Percentiles rank a stretch among this genome's conserved stretches.
Evolutionary conservation across 371 early-diverging fungal genomes (phyloP).

Genomic region (Homolaphlyctis polyrhiza): DNA sequence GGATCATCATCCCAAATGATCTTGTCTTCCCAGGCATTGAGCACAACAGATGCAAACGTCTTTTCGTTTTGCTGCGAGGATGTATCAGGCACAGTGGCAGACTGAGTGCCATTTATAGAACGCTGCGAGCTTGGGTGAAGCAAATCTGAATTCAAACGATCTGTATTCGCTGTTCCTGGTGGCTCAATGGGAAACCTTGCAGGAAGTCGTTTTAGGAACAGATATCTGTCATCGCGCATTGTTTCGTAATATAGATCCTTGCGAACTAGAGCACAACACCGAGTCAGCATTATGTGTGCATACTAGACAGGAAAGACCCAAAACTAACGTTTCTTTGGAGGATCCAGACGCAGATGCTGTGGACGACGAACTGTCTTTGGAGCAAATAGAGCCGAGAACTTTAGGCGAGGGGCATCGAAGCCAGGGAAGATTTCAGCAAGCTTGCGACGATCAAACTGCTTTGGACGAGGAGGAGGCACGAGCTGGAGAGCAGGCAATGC

Average conservation of each 20-base stretch:
- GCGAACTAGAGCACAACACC: slow-evolving; percentile 10
- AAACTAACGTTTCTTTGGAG: not conserved
- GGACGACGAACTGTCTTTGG: slow-evolving; percentile 15
- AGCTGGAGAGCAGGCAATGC: not conserved
- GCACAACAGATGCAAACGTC: slow-evolving; percentile 49
- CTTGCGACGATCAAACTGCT: slow-evolving; percentile 20
- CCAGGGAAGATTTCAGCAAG: slow-evolving; percentile 35
- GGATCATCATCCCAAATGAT: slow-evolving; percentile 73
- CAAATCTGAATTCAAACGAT: too few relatives aligned
- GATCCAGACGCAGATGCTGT: slow-evolving; percentile 11
- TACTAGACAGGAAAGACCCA: not conserved
- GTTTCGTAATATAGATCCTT: slow-evolving; percentile 19
- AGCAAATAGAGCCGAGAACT: slow-evolving; percentile 16
- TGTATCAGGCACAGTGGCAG: too few relatives aligned
- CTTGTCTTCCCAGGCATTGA: slow-evolving; percentile 79
- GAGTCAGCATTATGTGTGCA: not conserved
- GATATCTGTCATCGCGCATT: slow-evolving; percentile 13
- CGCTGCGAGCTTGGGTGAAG: too few relatives aligned
- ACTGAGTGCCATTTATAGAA: too few relatives aligned
- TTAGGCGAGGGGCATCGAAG: slow-evolving; percentile 7
- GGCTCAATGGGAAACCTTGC: slow-evolving; percentile 44
- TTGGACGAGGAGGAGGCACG: not conserved
- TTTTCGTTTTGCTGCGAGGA: slow-evolving; percentile 6
- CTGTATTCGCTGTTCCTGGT: slow-evolving; percentile 2
- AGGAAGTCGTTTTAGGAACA: slow-evolving; percentile 5